Evolutionary conservation across 495 filamentous ascomycete species (phyloP).

Genomic region (Aspergillus kassunensis): DNA sequence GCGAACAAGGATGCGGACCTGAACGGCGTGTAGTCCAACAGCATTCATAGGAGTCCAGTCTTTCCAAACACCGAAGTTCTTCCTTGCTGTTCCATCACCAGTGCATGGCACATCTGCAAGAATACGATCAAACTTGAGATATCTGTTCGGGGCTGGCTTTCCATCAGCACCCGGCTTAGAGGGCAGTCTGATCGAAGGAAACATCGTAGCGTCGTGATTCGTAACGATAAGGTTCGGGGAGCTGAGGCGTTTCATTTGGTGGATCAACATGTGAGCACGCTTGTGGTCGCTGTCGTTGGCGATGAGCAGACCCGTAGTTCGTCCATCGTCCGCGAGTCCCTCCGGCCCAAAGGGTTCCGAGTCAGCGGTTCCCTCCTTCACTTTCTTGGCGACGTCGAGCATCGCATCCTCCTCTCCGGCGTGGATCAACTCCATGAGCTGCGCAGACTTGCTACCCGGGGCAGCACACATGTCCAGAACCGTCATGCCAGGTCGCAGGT

Average conservation of each 20-base stretch:
- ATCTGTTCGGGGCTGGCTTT: constrained; percentile 54
- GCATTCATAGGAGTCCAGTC: constrained; percentile 86
- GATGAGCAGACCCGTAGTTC: constrained; percentile 85
- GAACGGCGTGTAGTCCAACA: constrained; percentile 76
- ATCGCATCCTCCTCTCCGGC: constrained; percentile 83
- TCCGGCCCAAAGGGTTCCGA: constrained; percentile 41
- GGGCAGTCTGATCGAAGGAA: constrained; percentile 80
- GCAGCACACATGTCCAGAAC: constrained; percentile 95
- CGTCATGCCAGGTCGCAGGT: constrained; percentile 82
- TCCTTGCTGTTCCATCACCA: constrained; percentile 86
- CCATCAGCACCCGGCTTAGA: constrained; percentile 41
- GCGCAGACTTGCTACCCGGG: constrained; percentile 92
- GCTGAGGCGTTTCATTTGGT: constrained; percentile 93
- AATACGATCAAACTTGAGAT: constrained; percentile 95
- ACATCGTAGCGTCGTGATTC: constrained; percentile 96
- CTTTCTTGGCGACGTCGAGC: constrained; percentile 51
- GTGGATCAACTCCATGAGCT: constrained; percentile 92
- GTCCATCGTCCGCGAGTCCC: constrained; percentile 71
- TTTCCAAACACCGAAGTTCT: constrained; percentile 90
- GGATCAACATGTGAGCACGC: constrained; percentile 91
- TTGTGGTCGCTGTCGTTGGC: constrained; percentile 96
- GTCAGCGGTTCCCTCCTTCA: constrained; percentile 45
- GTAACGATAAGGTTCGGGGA: constrained; percentile 96
- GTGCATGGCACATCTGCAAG: constrained; percentile 96
- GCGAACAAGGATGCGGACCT: constrained; percentile 84